Conservation (phyloP, 768 basidiomycete species). For the Pisolithus microcarpus region DNA sequence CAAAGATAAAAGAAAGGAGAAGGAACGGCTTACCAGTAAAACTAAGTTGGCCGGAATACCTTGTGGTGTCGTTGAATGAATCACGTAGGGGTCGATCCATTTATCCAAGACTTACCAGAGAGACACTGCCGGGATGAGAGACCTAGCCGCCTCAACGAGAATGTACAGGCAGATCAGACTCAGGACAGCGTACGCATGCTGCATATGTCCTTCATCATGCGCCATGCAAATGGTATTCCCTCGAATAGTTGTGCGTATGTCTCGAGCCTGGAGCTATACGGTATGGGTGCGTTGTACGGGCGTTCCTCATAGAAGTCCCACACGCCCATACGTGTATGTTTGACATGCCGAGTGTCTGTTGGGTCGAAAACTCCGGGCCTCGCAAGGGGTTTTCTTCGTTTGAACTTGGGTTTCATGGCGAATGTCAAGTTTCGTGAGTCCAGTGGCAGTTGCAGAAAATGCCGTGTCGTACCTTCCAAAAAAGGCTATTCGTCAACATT, state of each 20-base stretch:
- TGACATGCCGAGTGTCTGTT: conserved; percentile 35
- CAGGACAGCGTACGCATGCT: conserved; percentile 46
- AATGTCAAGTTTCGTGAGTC: too few relatives aligned
- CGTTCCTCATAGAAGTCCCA: conserved; percentile 74
- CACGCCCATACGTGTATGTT: conserved; percentile 57
- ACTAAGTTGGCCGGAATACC: conserved; percentile 68
- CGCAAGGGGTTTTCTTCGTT: conserved; percentile 3
- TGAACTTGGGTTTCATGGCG: not conserved
- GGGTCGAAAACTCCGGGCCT: conserved; percentile 30
- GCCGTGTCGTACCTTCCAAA: not conserved
- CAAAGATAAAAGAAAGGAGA: conserved; percentile 3
- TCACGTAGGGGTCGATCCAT: not conserved
- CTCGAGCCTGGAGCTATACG: conserved; percentile 40
- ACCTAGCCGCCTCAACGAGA: conserved; percentile 32
- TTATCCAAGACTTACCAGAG: conserved; percentile 41
- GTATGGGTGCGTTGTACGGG: conserved; percentile 32
- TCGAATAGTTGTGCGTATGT: conserved; percentile 40
- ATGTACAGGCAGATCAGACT: conserved; percentile 43
- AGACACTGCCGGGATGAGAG: conserved; percentile 56
- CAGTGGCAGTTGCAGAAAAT: not conserved
- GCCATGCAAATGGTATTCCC: conserved; percentile 55
- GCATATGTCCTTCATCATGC: conserved; percentile 58
- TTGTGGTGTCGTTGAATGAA: conserved; percentile 13
- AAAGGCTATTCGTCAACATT: not conserved
- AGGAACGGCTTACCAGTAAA: conserved; percentile 39